Percentiles rank a stretch among this genome's conserved stretches.
These are phyloP conservation scores for Coemansia sp. DNA, from an alignment of 192 early-diverging fungal genomes.

Conservation along the genomic window DNA sequence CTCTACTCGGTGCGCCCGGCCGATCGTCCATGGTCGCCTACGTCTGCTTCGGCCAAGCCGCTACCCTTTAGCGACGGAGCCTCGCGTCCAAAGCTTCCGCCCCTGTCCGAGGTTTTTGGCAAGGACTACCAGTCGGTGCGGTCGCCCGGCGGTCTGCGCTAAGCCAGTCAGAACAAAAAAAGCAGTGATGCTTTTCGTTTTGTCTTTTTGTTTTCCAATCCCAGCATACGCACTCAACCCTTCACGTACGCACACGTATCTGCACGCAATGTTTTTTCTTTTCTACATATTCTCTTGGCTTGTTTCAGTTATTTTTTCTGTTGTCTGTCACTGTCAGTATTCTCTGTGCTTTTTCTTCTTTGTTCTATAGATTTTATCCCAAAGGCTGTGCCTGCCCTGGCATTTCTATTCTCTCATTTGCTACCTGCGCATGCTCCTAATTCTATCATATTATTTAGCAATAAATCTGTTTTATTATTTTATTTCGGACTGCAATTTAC, in stretches of 20 bases:
- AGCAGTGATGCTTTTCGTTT: neutral
- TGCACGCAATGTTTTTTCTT: neutral
- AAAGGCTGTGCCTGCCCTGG: neutral
- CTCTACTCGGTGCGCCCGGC: neutral
- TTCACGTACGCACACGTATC: neutral
- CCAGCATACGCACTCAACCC: neutral
- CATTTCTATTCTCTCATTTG: neutral
- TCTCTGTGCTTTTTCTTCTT: neutral
- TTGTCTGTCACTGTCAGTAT: neutral
- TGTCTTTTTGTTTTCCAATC: neutral
- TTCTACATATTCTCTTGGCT: neutral
- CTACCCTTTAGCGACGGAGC: constrained; percentile 42
- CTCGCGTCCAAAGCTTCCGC: constrained; percentile 42
- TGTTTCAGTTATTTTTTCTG: neutral
- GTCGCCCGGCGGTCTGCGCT: constrained; percentile 15
- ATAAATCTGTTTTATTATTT: too few relatives aligned
- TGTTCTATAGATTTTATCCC: constrained; percentile 2
- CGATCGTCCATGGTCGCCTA: neutral
- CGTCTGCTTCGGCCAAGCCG: constrained; percentile 16
- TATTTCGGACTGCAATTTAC: too few relatives aligned
- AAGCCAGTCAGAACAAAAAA: neutral
- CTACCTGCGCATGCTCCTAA: too few relatives aligned
- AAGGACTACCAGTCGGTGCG: constrained; percentile 39
- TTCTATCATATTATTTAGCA: too few relatives aligned
- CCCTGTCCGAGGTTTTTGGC: constrained; percentile 47